Evolutionary conservation across 768 basidiomycete species (phyloP).

Genomic region (Panus rudis): DNA sequence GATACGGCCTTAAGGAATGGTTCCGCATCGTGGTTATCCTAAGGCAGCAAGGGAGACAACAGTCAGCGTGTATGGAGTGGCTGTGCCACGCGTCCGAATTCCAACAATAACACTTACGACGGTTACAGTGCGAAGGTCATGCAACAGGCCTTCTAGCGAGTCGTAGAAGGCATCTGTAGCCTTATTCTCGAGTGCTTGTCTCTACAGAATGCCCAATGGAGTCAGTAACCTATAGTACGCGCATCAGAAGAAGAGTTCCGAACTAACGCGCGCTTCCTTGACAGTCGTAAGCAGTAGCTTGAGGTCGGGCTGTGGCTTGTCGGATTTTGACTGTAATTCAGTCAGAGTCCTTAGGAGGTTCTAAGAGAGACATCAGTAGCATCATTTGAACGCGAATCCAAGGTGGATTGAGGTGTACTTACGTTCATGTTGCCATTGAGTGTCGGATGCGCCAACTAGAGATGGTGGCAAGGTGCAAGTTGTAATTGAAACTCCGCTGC

Average conservation of each 20-base stretch:
- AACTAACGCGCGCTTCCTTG: slow-evolving; percentile 80
- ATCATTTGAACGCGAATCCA: too few relatives aligned
- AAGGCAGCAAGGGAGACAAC: slow-evolving; percentile 20
- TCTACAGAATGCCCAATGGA: slow-evolving; percentile 28
- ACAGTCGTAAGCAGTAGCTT: slow-evolving; percentile 77
- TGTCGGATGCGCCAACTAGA: slow-evolving; percentile 16
- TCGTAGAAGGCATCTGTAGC: slow-evolving; percentile 89
- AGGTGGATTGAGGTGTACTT: slow-evolving; percentile 24
- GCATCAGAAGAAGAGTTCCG: slow-evolving; percentile 5
- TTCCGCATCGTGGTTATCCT: slow-evolving; percentile 87
- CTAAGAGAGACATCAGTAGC: too few relatives aligned
- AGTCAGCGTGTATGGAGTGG: too few relatives aligned
- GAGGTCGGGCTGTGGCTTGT: slow-evolving; percentile 62
- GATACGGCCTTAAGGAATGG: slow-evolving; percentile 93
- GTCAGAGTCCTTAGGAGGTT: slow-evolving; percentile 88
- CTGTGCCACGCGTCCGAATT: slow-evolving; percentile 14
- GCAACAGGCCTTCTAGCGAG: slow-evolving; percentile 80
- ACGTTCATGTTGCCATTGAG: slow-evolving; percentile 33
- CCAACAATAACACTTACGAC: slow-evolving; percentile 39
- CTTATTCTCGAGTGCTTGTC: slow-evolving; percentile 53
- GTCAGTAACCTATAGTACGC: slow-evolving; percentile 12
- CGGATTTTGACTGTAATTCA: slow-evolving; percentile 60
- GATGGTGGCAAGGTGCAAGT: slow-evolving; percentile 21
- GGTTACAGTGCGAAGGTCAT: slow-evolving; percentile 75
- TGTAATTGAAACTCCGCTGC: slow-evolving; percentile 18